phyloP scores from a whole-genome alignment of 768 basidiomycete genomes.

The Candolleomyces aberdarensis region DNA sequence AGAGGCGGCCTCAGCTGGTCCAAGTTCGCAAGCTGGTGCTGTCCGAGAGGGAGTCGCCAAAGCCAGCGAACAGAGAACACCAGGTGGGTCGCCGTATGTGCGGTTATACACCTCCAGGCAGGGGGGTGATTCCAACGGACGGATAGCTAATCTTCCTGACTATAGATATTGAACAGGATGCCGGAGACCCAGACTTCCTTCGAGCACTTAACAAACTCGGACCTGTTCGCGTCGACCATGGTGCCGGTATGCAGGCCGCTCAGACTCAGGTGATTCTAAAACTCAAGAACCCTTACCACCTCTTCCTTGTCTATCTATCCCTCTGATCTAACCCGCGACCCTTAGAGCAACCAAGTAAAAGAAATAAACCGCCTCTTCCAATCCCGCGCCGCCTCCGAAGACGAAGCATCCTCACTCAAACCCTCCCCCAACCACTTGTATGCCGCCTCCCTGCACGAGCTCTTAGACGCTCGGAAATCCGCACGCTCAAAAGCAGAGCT shows the following conservation, averaged over 20 bases:
- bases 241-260: not conserved
- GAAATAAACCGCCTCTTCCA: constrained; percentile 45
- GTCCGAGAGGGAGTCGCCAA: constrained; percentile 10
- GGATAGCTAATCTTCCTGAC: no score
- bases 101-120: not conserved
- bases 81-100: constrained; percentile 31
- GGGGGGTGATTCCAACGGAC: not conserved
- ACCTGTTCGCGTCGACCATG: constrained; percentile 68
- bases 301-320: constrained; percentile 2
- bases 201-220: constrained; percentile 63
- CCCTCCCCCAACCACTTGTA: constrained; percentile 52
- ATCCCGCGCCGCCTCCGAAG: constrained; percentile 53
- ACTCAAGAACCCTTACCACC: not conserved
- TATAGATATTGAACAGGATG: constrained; percentile 59
- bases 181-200: constrained; percentile 70
- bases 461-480: constrained; percentile 64
- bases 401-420: constrained; percentile 41
- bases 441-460: constrained; percentile 47
- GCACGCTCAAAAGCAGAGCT: constrained; percentile 39
- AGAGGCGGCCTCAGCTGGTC: constrained; percentile 8
- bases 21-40: not conserved
- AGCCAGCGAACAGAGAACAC: constrained; percentile 51
- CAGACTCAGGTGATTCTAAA: not conserved
- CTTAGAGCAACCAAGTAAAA: constrained; percentile 20
- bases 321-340: not conserved